These are phyloP conservation scores for Solanum habrochaites DNA, from an alignment of 257 asterid genomes.

Conservation along the genomic window DNA sequence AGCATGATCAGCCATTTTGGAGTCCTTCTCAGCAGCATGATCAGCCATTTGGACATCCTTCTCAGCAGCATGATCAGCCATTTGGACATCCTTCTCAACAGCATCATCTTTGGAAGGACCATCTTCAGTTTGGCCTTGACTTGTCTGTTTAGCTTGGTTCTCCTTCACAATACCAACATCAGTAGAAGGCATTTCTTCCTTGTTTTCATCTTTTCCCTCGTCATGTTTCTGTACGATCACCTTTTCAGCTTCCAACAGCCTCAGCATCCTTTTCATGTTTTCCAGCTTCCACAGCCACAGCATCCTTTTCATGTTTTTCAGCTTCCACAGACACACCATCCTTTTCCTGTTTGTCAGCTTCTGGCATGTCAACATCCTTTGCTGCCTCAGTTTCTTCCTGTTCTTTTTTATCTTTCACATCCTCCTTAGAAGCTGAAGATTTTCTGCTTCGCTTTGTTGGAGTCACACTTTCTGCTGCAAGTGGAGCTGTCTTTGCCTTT, in stretches of 20 bases:
- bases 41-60: too few species aligned
- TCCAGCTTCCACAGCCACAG: neutral
- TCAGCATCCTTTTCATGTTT: constrained; percentile 2
- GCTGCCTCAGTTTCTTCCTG: constrained; percentile 17
- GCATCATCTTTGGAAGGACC: neutral
- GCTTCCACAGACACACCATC: neutral
- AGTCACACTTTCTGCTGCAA: constrained; percentile 13
- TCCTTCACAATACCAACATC: neutral
- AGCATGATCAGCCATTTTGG: neutral
- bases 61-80: constrained; percentile 1
- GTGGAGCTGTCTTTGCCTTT: constrained; percentile 23
- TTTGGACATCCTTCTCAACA: constrained; percentile 2
- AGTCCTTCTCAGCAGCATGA: constrained; percentile 3
- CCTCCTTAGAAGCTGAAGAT: constrained; percentile 24
- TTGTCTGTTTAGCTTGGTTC: neutral
- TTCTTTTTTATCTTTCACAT: constrained; percentile 4
- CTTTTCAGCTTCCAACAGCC: neutral
- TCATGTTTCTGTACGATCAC: neutral
- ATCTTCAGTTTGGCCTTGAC: neutral
- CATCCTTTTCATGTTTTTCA: neutral
- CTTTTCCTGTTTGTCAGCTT: constrained; percentile 13
- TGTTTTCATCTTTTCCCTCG: neutral
- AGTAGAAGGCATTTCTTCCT: neutral
- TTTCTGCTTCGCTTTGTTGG: constrained; percentile 27
- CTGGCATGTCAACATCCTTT: constrained; percentile 13